Percentiles rank a stretch among this genome's conserved stretches.
Conservation (phyloP, 352 stramenopile genomes). For the Phytophthora pisi region DNA sequence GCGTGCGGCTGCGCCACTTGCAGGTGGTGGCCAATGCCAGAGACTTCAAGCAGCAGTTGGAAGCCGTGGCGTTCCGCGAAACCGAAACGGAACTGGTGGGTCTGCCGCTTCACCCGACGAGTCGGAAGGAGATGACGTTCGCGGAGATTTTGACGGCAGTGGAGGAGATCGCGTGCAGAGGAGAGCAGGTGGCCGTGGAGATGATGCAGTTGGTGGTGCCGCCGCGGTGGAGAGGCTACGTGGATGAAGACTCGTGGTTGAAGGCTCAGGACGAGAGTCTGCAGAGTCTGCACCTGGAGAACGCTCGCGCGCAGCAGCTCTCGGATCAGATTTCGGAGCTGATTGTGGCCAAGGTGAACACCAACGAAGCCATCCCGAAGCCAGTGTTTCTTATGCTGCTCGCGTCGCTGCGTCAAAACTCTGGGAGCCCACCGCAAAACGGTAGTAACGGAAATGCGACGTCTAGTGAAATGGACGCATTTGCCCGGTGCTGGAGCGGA, state of each 20-base stretch:
- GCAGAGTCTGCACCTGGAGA: constrained; percentile 47
- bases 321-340: constrained; percentile 50
- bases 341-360: constrained; percentile 55
- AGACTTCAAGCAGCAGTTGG: constrained; percentile 41
- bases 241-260: constrained; percentile 46
- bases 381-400: constrained; percentile 52
- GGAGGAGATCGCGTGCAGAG: constrained; percentile 58
- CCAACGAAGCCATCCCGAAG: constrained; percentile 56
- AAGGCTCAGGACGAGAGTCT: constrained; percentile 49
- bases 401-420: constrained; percentile 54
- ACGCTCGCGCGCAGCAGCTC: constrained; percentile 48
- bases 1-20: constrained; percentile 52
- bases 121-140: constrained; percentile 65
- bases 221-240: constrained; percentile 46
- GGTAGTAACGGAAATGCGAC: constrained; percentile 24
- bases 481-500: constrained; percentile 39
- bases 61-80: constrained; percentile 49
- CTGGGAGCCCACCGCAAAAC: constrained; percentile 32
- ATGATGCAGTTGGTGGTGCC: constrained; percentile 54
- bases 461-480: constrained; percentile 35
- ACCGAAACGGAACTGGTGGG: constrained; percentile 43
- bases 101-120: constrained; percentile 38
- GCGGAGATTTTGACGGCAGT: constrained; percentile 57
- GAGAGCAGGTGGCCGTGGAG: constrained; percentile 61
- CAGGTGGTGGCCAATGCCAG: constrained; percentile 44